phyloP scores from a whole-genome alignment of 106 monocot species.

The Dioscorea dumetorum region DNA sequence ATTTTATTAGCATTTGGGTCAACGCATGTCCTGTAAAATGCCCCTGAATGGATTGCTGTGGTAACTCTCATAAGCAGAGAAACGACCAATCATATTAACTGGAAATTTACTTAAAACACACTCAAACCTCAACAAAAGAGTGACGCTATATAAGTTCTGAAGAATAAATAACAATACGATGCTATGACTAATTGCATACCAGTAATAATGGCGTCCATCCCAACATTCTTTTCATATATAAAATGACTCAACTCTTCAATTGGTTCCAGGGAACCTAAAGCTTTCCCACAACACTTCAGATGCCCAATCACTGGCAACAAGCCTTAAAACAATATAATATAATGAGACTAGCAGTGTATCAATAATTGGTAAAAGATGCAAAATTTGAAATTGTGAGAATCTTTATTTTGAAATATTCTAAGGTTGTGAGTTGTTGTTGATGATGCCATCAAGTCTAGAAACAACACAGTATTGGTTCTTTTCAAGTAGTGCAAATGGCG shows the following conservation, averaged over 20 bases:
- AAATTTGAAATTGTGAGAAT: neutral
- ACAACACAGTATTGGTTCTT: too few species aligned
- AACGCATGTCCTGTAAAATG: too few species aligned
- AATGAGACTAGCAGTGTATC: too few species aligned
- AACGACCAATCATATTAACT: too few species aligned
- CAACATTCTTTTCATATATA: constrained; percentile 11
- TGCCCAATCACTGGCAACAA: constrained; percentile 64
- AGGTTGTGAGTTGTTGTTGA: neutral
- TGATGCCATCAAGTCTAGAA: too few species aligned
- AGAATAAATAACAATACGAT: too few species aligned
- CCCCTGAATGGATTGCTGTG: too few species aligned
- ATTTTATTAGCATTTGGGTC: too few species aligned
- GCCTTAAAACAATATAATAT: constrained; percentile 19
- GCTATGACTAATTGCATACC: constrained; percentile 29
- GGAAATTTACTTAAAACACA: too few species aligned
- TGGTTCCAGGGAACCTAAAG: constrained; percentile 25
- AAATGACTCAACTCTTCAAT: constrained; percentile 30
- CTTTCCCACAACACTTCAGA: constrained; percentile 39
- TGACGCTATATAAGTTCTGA: too few species aligned
- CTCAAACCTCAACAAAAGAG: too few species aligned
- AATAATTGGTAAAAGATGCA: neutral
- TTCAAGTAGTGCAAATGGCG: neutral
- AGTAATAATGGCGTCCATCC: constrained; percentile 44
- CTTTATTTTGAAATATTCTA: neutral
- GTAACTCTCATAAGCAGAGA: too few species aligned